Conservation (phyloP, 768 basidiomycete genomes). For the Pisolithus marmoratus region DNA sequence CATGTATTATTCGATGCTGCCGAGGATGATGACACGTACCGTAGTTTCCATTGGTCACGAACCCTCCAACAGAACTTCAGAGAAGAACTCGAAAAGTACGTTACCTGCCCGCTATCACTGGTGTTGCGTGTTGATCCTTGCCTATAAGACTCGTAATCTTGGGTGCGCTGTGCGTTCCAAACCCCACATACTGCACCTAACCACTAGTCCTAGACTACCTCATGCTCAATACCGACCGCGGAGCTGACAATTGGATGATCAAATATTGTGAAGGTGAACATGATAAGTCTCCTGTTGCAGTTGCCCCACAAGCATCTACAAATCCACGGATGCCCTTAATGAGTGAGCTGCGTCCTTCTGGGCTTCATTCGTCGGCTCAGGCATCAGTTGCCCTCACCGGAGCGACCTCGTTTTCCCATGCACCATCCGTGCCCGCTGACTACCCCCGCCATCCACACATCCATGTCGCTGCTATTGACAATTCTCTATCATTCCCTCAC, state of each 20-base stretch:
- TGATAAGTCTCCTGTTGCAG: constrained; percentile 71
- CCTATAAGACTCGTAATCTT: constrained; percentile 69
- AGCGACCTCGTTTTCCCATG: constrained; percentile 34
- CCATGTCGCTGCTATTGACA: constrained; percentile 91
- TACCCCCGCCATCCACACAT: constrained; percentile 72
- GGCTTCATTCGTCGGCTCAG: constrained; percentile 34
- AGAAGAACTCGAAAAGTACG: constrained; percentile 84
- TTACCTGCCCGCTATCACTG: constrained; percentile 1
- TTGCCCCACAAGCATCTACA: constrained; percentile 67
- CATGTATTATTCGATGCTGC: constrained; percentile 61
- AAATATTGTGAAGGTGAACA: constrained; percentile 82
- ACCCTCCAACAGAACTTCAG: constrained; percentile 75
- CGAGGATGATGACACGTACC: constrained; percentile 47
- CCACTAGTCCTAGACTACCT: constrained; percentile 57
- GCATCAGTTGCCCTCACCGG: constrained; percentile 35
- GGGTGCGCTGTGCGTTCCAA: constrained; percentile 35
- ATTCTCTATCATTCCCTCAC: constrained; percentile 88
- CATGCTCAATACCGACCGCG: constrained; percentile 88
- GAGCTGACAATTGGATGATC: constrained; percentile 90
- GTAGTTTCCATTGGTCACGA: constrained; percentile 80
- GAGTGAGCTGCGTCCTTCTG: constrained; percentile 58
- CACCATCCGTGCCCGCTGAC: constrained; percentile 25
- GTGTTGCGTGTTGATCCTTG: constrained; percentile 6
- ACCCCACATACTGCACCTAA: neutral
- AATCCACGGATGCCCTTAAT: constrained; percentile 66